phyloP scores from a whole-genome alignment of 495 filamentous ascomycete species.

The Aspergillus sclerotioniger region DNA sequence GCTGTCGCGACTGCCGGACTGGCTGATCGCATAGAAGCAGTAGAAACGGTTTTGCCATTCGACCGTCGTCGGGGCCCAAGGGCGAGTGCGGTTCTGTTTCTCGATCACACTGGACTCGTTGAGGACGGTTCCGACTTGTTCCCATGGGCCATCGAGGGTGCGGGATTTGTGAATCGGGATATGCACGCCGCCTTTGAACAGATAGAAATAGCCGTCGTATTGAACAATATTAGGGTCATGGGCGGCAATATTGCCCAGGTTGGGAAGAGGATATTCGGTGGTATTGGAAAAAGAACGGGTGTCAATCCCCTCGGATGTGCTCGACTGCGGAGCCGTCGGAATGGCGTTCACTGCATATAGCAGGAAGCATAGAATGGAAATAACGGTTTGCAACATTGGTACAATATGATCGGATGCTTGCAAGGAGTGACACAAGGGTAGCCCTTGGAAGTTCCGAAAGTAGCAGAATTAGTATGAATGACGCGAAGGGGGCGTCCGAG shows the following conservation, averaged over 20 bases:
- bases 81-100: slow-evolving; percentile 32
- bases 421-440: not conserved
- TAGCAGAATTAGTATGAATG: not conserved
- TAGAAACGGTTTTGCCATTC: slow-evolving; percentile 59
- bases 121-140: slow-evolving; percentile 38
- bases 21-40: slow-evolving; percentile 69
- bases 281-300: slow-evolving; percentile 31
- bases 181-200: slow-evolving; percentile 36
- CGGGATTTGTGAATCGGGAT: slow-evolving; percentile 34
- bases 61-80: slow-evolving; percentile 64
- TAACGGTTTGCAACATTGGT: slow-evolving; percentile 9
- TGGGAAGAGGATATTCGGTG: slow-evolving; percentile 32
- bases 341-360: slow-evolving; percentile 6
- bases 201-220: slow-evolving; percentile 35
- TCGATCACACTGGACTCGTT: slow-evolving; percentile 36
- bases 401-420: not conserved
- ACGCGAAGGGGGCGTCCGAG: not conserved
- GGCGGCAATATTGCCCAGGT: slow-evolving; percentile 31
- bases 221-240: slow-evolving; percentile 44
- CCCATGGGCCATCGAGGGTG: slow-evolving; percentile 42
- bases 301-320: not conserved
- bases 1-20: slow-evolving; percentile 59
- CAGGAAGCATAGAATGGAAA: not conserved
- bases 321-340: not conserved
- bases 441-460: not conserved